Evolutionary conservation across 2,329 filamentous ascomycete genomes (phyloP).

Genomic region (Trichoderma sp.): DNA sequence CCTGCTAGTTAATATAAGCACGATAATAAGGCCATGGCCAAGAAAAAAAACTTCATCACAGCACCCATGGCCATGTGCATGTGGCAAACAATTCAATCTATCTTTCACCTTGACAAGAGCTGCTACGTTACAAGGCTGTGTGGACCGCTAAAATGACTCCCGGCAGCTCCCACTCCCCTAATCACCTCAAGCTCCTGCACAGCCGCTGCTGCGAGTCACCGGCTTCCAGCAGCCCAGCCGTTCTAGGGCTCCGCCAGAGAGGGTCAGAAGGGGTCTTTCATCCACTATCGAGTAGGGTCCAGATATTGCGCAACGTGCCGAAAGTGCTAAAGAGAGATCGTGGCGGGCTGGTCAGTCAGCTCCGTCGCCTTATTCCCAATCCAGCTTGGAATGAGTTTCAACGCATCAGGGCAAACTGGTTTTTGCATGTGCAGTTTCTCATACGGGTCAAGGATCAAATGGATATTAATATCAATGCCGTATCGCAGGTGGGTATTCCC

Average conservation of each 20-base stretch:
- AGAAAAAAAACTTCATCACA: neutral
- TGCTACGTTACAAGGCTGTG: neutral
- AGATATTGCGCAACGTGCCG: conserved; percentile 6
- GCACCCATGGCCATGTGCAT: neutral
- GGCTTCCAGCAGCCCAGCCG: neutral
- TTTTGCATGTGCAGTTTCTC: neutral
- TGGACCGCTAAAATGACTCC: neutral
- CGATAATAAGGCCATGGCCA: neutral
- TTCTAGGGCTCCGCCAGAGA: neutral
- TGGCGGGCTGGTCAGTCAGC: neutral
- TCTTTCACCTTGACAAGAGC: neutral
- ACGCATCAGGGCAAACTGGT: neutral
- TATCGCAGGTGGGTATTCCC: neutral
- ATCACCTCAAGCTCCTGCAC: neutral
- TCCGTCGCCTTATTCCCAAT: neutral
- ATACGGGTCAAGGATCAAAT: neutral
- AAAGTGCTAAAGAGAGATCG: neutral
- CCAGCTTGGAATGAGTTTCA: neutral
- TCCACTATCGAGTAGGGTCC: neutral
- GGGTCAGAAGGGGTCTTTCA: neutral
- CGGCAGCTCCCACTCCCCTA: neutral
- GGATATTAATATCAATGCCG: neutral
- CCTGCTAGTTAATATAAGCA: neutral
- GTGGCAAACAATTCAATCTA: neutral
- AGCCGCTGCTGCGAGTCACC: neutral